Base-by-base conservation (phyloP, 441 rosid genomes). In the Arabidopsis lyrata region DNA sequence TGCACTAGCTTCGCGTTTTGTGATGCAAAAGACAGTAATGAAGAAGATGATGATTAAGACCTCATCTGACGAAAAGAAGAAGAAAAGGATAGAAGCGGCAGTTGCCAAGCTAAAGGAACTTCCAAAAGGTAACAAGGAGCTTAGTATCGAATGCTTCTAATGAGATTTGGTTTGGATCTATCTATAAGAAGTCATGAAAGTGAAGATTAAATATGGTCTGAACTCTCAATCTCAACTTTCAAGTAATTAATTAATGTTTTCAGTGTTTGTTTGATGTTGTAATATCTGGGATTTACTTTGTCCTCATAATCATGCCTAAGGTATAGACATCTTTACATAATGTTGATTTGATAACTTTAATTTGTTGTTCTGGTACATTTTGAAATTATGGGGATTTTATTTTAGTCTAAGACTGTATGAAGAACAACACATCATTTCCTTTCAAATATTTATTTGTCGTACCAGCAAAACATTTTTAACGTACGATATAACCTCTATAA, bases 71-170 rank as follows among this genome's bases (percentile, higher is more conserved):
- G 4, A 24, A 12, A 8, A 29, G 4, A 35, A 63, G 31, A 54
- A 34, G 11, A 22, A 11, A 14, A 32, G 34, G 41, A 64, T 55
- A 7, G 50, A 44, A 45, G 39, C 1, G 0, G 50, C 49, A 32
- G 36, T 73, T 13, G 57, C 41, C 5, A 63, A 15, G 7, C 8
- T 73, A 12, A 73, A 34, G 7, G 13, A 73, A 27, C 58, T 73
- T 73, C 15, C 31, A 4, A 22, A 54, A 54, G 47, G 14, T 53
- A 14, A 63, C n/a, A 1, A 42, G 1, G 24, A 34, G 14, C 56
- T 63, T 63, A 1, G 22, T 32, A 72, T 72, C 20, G 4, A 10
- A 42, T 63, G 27, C 5, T 22, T 36, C 14, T 70, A 13, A 11
- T 36, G 27, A 35, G 3, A 1, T 47, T 22, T 35, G 6, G 38